These are phyloP conservation scores for Escovopsis weberi DNA, from an alignment of 2,329 filamentous ascomycete genomes.

Conservation along the genomic window DNA sequence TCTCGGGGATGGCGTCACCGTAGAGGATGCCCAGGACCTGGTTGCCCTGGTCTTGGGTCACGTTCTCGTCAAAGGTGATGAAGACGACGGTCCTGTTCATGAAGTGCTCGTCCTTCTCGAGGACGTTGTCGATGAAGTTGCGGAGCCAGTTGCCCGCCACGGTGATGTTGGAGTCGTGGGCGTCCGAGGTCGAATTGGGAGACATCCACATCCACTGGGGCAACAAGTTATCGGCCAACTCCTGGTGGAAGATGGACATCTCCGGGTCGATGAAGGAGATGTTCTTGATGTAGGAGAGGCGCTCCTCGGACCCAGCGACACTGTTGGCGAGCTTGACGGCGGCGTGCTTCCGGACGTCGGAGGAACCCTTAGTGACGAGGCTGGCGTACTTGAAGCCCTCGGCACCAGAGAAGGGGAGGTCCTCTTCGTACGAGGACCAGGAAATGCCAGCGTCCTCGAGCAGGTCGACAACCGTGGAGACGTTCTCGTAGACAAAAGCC, in stretches of 20 bases:
- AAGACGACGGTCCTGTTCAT: slow-evolving; percentile 63
- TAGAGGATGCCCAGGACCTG: slow-evolving; percentile 55
- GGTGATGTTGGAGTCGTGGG: slow-evolving; percentile 59
- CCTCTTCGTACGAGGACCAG: slow-evolving; percentile 65
- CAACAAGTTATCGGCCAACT: slow-evolving; percentile 46
- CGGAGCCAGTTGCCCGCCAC: slow-evolving; percentile 54
- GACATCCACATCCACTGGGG: slow-evolving; percentile 63
- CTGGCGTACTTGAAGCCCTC: slow-evolving; percentile 51
- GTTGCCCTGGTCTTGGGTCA: slow-evolving; percentile 53
- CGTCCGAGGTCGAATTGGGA: slow-evolving; percentile 63
- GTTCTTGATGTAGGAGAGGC: slow-evolving; percentile 60
- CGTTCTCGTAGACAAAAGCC: slow-evolving; percentile 36
- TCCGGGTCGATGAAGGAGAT: slow-evolving; percentile 32
- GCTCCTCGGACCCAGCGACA: slow-evolving; percentile 41
- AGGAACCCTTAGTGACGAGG: slow-evolving; percentile 45
- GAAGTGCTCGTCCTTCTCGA: slow-evolving; percentile 50
- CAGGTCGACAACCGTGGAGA: slow-evolving; percentile 54
- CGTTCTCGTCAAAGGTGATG: slow-evolving; percentile 68
- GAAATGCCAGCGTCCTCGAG: slow-evolving; percentile 49
- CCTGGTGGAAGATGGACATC: slow-evolving; percentile 44
- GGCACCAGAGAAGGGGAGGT: slow-evolving; percentile 62
- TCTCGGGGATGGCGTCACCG: slow-evolving; percentile 54
- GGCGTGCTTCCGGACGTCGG: slow-evolving; percentile 79
- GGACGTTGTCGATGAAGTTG: slow-evolving; percentile 53
- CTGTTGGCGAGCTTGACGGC: slow-evolving; percentile 50